Percentiles rank a stretch among this genome's conserved stretches.
phyloP scores from a whole-genome alignment of 164 flowering plant genomes.

The Akebia trifoliata region DNA sequence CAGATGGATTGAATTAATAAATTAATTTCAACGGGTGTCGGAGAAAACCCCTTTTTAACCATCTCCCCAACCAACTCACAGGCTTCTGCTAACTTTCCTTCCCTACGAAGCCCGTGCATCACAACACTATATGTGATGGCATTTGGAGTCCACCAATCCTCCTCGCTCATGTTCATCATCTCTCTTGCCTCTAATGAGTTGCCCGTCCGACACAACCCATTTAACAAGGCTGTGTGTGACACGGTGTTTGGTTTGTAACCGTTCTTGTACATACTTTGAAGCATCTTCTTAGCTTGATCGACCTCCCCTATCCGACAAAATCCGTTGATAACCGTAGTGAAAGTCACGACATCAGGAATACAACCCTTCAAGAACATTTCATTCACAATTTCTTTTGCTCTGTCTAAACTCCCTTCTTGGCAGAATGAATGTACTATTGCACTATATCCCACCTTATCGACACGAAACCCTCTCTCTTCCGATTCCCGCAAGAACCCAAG shows the following conservation, averaged over 20 bases:
- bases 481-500: slow-evolving; percentile 65
- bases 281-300: slow-evolving; percentile 75
- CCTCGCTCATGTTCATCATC: slow-evolving; percentile 68
- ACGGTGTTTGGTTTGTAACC: slow-evolving; percentile 86
- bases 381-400: slow-evolving; percentile 67
- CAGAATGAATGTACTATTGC: slow-evolving; percentile 68
- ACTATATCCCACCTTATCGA: slow-evolving; percentile 81
- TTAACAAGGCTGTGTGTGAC: slow-evolving; percentile 71
- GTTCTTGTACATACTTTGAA: slow-evolving; percentile 67
- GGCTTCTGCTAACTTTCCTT: slow-evolving; percentile 71
- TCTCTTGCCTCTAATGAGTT: slow-evolving; percentile 75
- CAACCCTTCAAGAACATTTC: slow-evolving; percentile 72
- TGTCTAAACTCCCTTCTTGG: slow-evolving; percentile 51
- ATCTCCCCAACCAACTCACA: slow-evolving; percentile 68
- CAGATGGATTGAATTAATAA: slow-evolving; percentile 64
- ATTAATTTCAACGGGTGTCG: slow-evolving; percentile 78
- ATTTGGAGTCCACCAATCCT: slow-evolving; percentile 89
- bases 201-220: slow-evolving; percentile 68
- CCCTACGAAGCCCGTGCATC: slow-evolving; percentile 84
- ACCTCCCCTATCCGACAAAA: slow-evolving; percentile 60
- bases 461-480: slow-evolving; percentile 54
- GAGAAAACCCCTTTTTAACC: slow-evolving; percentile 62
- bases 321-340: slow-evolving; percentile 72
- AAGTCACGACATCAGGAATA: slow-evolving; percentile 87
- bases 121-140: slow-evolving; percentile 77